phyloP scores from a whole-genome alignment of 2,329 filamentous ascomycete species.

The Ophiostoma australiae region DNA sequence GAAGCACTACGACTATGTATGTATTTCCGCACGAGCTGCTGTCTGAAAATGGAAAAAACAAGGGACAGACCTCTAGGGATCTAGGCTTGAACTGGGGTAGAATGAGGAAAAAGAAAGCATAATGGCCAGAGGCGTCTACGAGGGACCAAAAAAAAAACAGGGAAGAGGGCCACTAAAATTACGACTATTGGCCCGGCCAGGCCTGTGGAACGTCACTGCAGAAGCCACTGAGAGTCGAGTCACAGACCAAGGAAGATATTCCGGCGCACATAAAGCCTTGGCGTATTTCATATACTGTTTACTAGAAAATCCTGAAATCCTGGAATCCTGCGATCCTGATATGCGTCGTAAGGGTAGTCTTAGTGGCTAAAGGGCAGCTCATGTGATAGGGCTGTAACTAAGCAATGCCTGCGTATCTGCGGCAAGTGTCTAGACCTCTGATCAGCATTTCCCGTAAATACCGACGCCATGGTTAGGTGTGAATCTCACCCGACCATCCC shows the following conservation, averaged over 20 bases:
- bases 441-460: neutral
- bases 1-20: neutral
- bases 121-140: neutral
- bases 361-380: neutral
- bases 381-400: slow-evolving; percentile 2
- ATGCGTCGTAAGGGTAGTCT: neutral
- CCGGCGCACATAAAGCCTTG: neutral
- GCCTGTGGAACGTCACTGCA: neutral
- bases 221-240: neutral
- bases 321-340: no score
- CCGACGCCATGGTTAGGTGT: neutral
- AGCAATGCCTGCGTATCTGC: neutral
- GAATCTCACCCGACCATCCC: neutral
- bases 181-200: neutral
- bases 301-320: neutral
- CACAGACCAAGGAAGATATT: neutral
- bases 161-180: neutral
- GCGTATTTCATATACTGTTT: neutral
- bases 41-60: slow-evolving; percentile 4
- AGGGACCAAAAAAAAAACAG: neutral
- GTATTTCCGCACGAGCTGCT: neutral
- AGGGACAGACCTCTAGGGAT: neutral
- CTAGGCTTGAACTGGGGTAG: neutral
- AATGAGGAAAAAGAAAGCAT: slow-evolving; percentile 9
- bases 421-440: neutral